These are phyloP conservation scores for Lineolata rhizophorae DNA, from an alignment of 495 filamentous ascomycete genomes.

Conservation along the genomic window DNA sequence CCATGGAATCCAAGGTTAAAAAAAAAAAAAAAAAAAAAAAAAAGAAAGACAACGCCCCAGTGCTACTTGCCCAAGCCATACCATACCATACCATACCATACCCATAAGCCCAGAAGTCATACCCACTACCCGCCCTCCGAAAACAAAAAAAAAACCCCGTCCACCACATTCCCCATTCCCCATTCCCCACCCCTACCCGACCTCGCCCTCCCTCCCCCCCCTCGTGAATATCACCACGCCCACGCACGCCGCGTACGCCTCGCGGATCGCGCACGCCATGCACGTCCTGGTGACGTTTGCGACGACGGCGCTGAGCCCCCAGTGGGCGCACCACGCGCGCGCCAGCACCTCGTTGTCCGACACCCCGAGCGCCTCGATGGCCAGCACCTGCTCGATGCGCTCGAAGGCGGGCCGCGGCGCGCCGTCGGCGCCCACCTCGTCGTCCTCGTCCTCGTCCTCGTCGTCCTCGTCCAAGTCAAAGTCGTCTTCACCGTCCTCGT, in stretches of 20 bases:
- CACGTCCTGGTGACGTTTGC: constrained; percentile 46
- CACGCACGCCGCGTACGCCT: constrained; percentile 46
- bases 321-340: constrained; percentile 48
- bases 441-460: background rate
- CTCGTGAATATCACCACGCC: constrained; percentile 46
- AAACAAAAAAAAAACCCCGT: background rate
- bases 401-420: constrained; percentile 3
- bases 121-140: background rate
- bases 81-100: too few relatives aligned
- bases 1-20: too few relatives aligned
- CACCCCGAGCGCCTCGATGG: constrained; percentile 47
- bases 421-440: constrained; percentile 1
- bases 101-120: too few relatives aligned
- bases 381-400: constrained; percentile 37
- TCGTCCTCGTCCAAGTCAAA: background rate
- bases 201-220: constrained; percentile 18
- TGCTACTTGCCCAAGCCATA: too few relatives aligned
- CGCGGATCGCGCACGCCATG: constrained; percentile 46
- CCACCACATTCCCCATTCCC: background rate
- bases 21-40: too few relatives aligned
- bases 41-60: too few relatives aligned
- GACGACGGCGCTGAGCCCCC: constrained; percentile 43
- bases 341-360: constrained; percentile 53
- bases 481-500: too few relatives aligned
- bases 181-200: constrained; percentile 3